These are phyloP conservation scores for Helicostylum pulchrum DNA, from an alignment of 192 early-diverging fungal genomes.

Conservation along the genomic window DNA sequence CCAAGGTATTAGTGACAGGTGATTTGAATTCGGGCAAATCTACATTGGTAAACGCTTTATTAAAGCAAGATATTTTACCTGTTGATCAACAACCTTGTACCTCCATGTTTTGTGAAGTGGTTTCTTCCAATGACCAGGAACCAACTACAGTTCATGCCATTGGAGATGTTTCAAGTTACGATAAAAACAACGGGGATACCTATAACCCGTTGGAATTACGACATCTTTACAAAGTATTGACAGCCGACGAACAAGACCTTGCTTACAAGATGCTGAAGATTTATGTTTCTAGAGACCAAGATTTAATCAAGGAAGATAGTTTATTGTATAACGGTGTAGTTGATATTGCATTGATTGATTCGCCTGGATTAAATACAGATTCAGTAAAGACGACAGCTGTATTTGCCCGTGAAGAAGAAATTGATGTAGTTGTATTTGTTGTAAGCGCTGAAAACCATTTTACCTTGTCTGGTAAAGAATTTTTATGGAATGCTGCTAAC, in stretches of 20 bases:
- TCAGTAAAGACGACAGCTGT: constrained; percentile 92
- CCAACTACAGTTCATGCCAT: constrained; percentile 72
- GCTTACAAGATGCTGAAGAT: constrained; percentile 76
- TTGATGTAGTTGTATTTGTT: constrained; percentile 97
- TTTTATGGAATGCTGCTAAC: constrained; percentile 89
- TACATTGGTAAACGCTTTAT: constrained; percentile 91
- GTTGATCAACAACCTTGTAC: constrained; percentile 97
- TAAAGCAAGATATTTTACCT: constrained; percentile 83
- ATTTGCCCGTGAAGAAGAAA: constrained; percentile 95
- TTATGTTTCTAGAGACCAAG: constrained; percentile 20
- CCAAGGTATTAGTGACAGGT: constrained; percentile 92
- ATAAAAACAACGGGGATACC: constrained; percentile 62
- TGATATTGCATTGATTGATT: constrained; percentile 93
- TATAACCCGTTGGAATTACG: constrained; percentile 60
- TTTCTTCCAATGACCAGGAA: constrained; percentile 78
- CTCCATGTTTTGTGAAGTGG: constrained; percentile 89
- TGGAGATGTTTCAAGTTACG: constrained; percentile 59
- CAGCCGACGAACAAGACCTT: constrained; percentile 81
- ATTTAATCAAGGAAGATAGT: not conserved
- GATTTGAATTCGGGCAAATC: constrained; percentile 97
- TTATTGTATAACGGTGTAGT: constrained; percentile 47
- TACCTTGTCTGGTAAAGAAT: constrained; percentile 94
- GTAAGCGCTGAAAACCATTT: constrained; percentile 99
- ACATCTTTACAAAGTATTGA: constrained; percentile 75
- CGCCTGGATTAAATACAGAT: constrained; percentile 96